phyloP scores from a whole-genome alignment of 805 yeast species.

The Yarrowia phangngaensis region DNA sequence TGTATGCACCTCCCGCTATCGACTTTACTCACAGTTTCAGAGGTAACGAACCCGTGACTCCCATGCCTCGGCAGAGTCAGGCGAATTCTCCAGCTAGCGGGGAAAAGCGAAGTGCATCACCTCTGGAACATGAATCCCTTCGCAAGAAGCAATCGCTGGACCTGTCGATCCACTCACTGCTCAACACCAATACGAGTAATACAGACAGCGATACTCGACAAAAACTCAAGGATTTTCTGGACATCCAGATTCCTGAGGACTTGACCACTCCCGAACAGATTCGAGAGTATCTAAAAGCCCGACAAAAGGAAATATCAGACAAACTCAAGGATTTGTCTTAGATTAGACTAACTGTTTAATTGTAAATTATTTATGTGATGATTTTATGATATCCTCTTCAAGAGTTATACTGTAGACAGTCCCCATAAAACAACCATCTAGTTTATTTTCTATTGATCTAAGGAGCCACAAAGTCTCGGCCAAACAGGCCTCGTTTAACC shows the following conservation, averaged over 20 bases:
- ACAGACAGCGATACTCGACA: constrained; percentile 17
- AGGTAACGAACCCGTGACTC: constrained; percentile 12
- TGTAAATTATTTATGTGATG: background rate
- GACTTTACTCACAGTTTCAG: constrained; percentile 44
- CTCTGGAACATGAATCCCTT: constrained; percentile 2
- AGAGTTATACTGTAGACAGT: too few relatives aligned
- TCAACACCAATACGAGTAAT: constrained; percentile 8
- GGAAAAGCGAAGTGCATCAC: constrained; percentile 20
- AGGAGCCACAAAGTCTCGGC: constrained; percentile 36
- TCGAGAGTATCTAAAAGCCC: constrained; percentile 38
- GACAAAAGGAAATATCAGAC: constrained; percentile 39
- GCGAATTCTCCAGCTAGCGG: constrained; percentile 11
- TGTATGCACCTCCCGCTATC: constrained; percentile 41
- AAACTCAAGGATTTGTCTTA: constrained; percentile 31
- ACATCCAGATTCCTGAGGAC: constrained; percentile 32
- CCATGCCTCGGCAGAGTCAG: constrained; percentile 10
- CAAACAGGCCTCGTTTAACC: constrained; percentile 51
- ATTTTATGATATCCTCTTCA: too few relatives aligned
- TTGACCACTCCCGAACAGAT: constrained; percentile 34
- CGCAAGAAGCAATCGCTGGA: constrained; percentile 19
- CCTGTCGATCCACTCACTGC: constrained; percentile 20
- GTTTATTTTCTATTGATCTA: too few relatives aligned
- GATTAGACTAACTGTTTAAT: background rate
- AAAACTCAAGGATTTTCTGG: constrained; percentile 23
- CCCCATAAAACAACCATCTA: too few relatives aligned